Base-by-base conservation (phyloP, 352 stramenopile species). In the Blastocystis sp. region DNA sequence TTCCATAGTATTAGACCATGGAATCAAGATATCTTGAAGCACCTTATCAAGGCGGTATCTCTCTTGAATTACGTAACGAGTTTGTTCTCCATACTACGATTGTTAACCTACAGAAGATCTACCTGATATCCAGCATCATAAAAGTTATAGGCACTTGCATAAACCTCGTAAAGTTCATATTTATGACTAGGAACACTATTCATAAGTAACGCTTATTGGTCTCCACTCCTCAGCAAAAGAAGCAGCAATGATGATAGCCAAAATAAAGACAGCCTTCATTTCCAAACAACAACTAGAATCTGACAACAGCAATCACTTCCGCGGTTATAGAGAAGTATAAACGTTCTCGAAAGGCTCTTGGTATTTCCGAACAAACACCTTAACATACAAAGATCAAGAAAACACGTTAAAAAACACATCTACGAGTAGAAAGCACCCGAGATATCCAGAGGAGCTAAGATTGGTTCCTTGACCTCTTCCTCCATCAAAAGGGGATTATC, bases 91-190 rank as follows among this genome's bases (percentile, higher is more conserved):
- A 49, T 78, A 78, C 66, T 78, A 78, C 29, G 19, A 11, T 24
- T 58, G 7, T 39, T 21, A n/a, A 0, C 6, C 1, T 24, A 49
- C 29, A n/a, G 4, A 7, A 27, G 1, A 21, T 0, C 11, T 43
- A 78, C 66, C 43, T 78, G 37, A 32, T 59, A 78, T 54, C 66
- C 66, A 29, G 66, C 66, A 58, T 78, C 66, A 49, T 78, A 78
- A 49, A 59, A 78, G 37, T 19, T 78, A 9, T 58, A 14, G 27
- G 66, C 66, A 21, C 59, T 43, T 49, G 59, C 66, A 49, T 59
- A 78, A 0, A 78, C n/a, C 43, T 78, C 66, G n/a, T 78, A 39
- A 49, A 78, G 37, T 39, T 39, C 59, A 32, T 43, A 78, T 0
- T 52, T 14, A 49, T 78, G 66, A 78, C 42, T 52, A n/a, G 66